Conservation (phyloP, 768 basidiomycete species). For the Filobasidium wieringae region DNA sequence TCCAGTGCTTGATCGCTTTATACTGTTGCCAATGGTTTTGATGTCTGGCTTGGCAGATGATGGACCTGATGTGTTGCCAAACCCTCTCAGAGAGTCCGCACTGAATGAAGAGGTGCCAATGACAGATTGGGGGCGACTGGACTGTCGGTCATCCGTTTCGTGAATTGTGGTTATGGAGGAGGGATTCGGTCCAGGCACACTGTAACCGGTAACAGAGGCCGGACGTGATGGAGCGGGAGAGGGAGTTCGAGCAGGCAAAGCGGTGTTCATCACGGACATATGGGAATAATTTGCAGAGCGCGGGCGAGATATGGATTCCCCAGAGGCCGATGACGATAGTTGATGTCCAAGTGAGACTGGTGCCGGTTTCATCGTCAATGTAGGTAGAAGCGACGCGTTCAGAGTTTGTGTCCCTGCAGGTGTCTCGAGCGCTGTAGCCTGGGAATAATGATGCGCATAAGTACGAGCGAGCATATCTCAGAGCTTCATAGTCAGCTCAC, state of each 20-base stretch:
- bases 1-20: conserved; percentile 11
- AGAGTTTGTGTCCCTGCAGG: conserved; percentile 76
- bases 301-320: conserved; percentile 7
- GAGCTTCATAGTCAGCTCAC: conserved; percentile 44
- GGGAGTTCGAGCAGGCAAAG: conserved; percentile 13
- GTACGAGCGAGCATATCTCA: neutral
- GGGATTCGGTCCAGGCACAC: neutral
- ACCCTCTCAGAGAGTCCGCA: neutral
- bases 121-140: neutral
- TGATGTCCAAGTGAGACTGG: conserved; percentile 7
- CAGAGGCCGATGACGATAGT: neutral
- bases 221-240: conserved; percentile 1
- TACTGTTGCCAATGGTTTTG: neutral
- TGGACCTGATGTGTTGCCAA: conserved; percentile 1
- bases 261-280: conserved; percentile 6
- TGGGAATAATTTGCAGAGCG: conserved; percentile 13
- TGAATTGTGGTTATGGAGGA: neutral
- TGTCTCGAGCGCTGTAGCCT: conserved; percentile 71
- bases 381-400: conserved; percentile 35
- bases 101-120: neutral
- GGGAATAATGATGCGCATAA: neutral
- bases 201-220: neutral
- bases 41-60: conserved; percentile 4
- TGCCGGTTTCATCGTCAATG: conserved; percentile 25
- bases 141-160: neutral